These are phyloP conservation scores for Umbelopsis sp. DNA, from an alignment of 371 early-diverging fungal species.

Conservation along the genomic window DNA sequence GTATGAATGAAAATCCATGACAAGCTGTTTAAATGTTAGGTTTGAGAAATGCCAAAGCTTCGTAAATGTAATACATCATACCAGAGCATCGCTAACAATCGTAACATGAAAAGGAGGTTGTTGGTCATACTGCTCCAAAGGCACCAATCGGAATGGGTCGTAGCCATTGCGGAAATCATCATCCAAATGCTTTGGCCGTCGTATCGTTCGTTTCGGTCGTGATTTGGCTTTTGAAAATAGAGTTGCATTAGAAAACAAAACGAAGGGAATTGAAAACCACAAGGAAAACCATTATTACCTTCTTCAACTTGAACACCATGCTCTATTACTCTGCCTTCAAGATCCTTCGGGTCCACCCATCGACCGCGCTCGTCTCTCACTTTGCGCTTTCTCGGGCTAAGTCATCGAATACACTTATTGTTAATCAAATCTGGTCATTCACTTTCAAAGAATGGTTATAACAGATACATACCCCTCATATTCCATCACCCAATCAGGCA, in stretches of 20 bases:
- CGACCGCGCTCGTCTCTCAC: slow-evolving; percentile 69
- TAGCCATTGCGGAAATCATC: slow-evolving; percentile 52
- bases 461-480: slow-evolving; percentile 42
- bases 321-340: slow-evolving; percentile 68
- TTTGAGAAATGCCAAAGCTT: too few relatives aligned
- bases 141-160: slow-evolving; percentile 74
- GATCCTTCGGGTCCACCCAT: slow-evolving; percentile 69
- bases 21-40: slow-evolving; percentile 33
- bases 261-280: neutral
- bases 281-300: neutral
- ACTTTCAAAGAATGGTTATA: neutral
- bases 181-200: slow-evolving; percentile 39
- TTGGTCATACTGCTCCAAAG: slow-evolving; percentile 55
- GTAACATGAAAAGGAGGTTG: slow-evolving; percentile 67
- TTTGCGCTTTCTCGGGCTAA: slow-evolving; percentile 57
- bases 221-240: slow-evolving; percentile 20
- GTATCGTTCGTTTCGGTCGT: slow-evolving; percentile 41
- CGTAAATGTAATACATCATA: slow-evolving; percentile 26
- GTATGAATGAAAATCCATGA: slow-evolving; percentile 90
- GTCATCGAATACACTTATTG: neutral
- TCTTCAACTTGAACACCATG: slow-evolving; percentile 44
- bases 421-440: neutral
- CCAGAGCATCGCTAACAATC: slow-evolving; percentile 65
- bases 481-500: slow-evolving; percentile 40
- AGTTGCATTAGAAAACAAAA: slow-evolving; percentile 18